Evolutionary conservation across 1,284 basidiomycete genomes (phyloP).

Genomic region (Fistulinella cinereoalba): DNA sequence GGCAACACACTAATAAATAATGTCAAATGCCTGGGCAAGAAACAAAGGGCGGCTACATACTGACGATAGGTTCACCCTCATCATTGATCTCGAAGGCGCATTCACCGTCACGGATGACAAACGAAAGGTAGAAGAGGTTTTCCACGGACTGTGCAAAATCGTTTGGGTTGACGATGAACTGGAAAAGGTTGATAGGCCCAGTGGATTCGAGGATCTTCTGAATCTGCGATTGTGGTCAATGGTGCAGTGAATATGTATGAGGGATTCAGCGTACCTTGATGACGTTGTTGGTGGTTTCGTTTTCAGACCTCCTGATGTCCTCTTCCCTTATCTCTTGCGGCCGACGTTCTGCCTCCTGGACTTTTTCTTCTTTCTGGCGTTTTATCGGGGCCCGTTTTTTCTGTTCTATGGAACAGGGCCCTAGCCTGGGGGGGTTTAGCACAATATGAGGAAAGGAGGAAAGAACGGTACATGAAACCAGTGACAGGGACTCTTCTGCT

Average conservation of each 20-base stretch:
- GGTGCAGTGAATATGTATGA: no score
- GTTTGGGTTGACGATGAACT: slow-evolving; percentile 81
- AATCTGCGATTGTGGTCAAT: slow-evolving; percentile 39
- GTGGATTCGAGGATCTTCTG: slow-evolving; percentile 49
- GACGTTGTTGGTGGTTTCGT: slow-evolving; percentile 82
- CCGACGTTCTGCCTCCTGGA: slow-evolving; percentile 60
- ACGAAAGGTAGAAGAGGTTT: slow-evolving; percentile 91
- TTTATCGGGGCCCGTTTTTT: slow-evolving; percentile 62
- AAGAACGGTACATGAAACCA: slow-evolving; percentile 73
- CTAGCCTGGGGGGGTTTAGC: slow-evolving; percentile 51
- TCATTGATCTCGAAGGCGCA: slow-evolving; percentile 66
- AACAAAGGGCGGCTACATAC: slow-evolving; percentile 43
- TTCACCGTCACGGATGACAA: slow-evolving; percentile 82
- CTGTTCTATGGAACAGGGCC: slow-evolving; percentile 73
- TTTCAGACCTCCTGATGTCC: slow-evolving; percentile 72
- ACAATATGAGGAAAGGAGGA: neutral
- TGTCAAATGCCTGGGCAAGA: slow-evolving; percentile 1
- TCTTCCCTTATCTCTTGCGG: slow-evolving; percentile 76
- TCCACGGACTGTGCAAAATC: slow-evolving; percentile 92
- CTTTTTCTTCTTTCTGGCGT: slow-evolving; percentile 70
- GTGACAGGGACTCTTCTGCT: slow-evolving; percentile 71
- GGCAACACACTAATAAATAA: slow-evolving; percentile 51
- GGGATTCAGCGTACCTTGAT: slow-evolving; percentile 43
- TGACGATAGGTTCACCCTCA: slow-evolving; percentile 70
- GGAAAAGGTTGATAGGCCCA: slow-evolving; percentile 70